Base-by-base conservation (phyloP, 345 rosid species). In the Lepidium aucheri region DNA sequence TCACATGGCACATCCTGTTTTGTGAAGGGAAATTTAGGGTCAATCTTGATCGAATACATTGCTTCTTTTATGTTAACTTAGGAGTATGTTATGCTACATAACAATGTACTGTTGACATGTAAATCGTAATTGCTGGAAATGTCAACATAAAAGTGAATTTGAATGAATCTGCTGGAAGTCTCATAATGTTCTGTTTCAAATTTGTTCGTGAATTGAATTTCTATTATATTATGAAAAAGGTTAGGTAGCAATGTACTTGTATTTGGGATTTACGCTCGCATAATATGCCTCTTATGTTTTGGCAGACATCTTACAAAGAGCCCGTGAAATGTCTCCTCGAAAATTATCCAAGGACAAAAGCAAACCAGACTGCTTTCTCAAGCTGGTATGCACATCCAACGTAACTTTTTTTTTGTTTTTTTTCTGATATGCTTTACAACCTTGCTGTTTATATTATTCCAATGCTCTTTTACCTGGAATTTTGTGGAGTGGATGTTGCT, bases 341-440 rank as follows among this genome's bases (percentile, higher is more conserved):
- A 90, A 80, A 70, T 72, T 81, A 52, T 76, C 82, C 49, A 76
- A 73, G 74, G 78, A 74, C 57, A 80, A 74, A 76, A 76, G 52
- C 58, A 79, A 75, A 75, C 90, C 96, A 39, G 86, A 82, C 66
- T 77, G 96, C 80, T 90, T 88, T 82, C 90, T 94, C 44, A 84
- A 78, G 81, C 85, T 93, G 99, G 99, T 93, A 82, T 55, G 35
- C 47, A 12, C 43, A 65, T 65, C 41, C 57, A 16, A 24, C 56
- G 20, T 14, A 60, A 8, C 5, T 14, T 5, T 67, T n/a, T 14
- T 1, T 2, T 52, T n/a, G n/a, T n/a, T n/a, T 26, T 16, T 14
- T 33, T 6, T 59, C 33, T 24, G 12, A 32, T 53, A 30, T 13
- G 45, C 39, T 51, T 40, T 26, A 11, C 32, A 35, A 44, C 32